phyloP scores from a whole-genome alignment of 2,329 filamentous ascomycete genomes.

The Alternaria novae-zelandiae region DNA sequence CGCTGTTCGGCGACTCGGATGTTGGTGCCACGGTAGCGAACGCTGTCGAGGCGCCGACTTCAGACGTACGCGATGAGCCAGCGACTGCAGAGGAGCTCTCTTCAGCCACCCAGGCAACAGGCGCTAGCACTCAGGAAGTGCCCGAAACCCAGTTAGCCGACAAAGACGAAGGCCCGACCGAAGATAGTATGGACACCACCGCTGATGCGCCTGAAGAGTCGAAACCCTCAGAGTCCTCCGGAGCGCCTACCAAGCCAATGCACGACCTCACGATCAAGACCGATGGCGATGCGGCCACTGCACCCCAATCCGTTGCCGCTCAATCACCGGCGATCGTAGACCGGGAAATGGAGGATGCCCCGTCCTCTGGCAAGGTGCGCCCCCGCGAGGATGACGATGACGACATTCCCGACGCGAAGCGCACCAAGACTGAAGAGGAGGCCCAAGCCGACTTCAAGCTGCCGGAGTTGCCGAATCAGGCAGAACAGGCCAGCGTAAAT shows the following conservation, averaged over 20 bases:
- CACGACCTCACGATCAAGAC: slow-evolving; percentile 41
- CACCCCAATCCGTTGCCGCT: slow-evolving; percentile 19
- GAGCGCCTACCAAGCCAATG: slow-evolving; percentile 43
- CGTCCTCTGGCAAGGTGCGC: slow-evolving; percentile 60
- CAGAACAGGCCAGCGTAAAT: slow-evolving; percentile 40
- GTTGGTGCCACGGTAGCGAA: slow-evolving; percentile 41
- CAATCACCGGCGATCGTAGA: slow-evolving; percentile 37
- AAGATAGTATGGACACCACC: slow-evolving; percentile 38
- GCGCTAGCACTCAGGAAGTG: slow-evolving; percentile 38
- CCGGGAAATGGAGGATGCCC: slow-evolving; percentile 49
- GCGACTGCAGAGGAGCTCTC: slow-evolving; percentile 19
- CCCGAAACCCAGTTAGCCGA: slow-evolving; percentile 36
- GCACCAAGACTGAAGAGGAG: slow-evolving; percentile 71
- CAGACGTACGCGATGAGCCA: slow-evolving; percentile 42
- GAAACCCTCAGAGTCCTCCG: slow-evolving; percentile 16
- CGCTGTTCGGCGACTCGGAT: slow-evolving; percentile 47
- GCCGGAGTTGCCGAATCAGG: slow-evolving; percentile 47
- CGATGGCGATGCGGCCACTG: slow-evolving; percentile 17
- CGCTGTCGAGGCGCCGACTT: slow-evolving; percentile 51
- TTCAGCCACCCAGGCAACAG: slow-evolving; percentile 22
- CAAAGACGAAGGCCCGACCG: slow-evolving; percentile 18
- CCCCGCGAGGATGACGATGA: slow-evolving; percentile 68
- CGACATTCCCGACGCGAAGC: slow-evolving; percentile 72
- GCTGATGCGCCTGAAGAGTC: slow-evolving; percentile 22
- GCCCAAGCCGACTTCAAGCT: slow-evolving; percentile 52